phyloP scores from a whole-genome alignment of 495 filamentous ascomycete genomes.

The Neurospora africana region DNA sequence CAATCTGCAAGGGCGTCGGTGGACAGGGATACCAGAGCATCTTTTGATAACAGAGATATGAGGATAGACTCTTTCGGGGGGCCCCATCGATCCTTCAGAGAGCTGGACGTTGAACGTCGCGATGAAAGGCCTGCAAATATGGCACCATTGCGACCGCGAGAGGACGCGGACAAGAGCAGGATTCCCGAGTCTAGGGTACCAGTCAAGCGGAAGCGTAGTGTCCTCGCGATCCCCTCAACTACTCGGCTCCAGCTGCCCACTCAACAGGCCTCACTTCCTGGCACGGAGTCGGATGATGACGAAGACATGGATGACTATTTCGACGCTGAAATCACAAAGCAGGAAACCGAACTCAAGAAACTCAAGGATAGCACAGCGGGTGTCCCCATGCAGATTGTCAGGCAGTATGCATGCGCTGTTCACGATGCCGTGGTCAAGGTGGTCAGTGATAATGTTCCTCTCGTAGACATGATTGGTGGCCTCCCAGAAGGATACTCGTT shows the following conservation, averaged over 20 bases:
- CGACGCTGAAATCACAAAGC: conserved; percentile 32
- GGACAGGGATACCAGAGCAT: conserved; percentile 22
- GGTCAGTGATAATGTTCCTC: conserved; percentile 19
- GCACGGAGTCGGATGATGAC: conserved; percentile 39
- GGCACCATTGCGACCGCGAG: background rate
- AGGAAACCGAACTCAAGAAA: conserved; percentile 30
- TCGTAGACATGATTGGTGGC: conserved; percentile 24
- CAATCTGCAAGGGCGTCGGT: conserved; percentile 30
- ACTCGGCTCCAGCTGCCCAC: conserved; percentile 17
- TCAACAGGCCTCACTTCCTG: conserved; percentile 15
- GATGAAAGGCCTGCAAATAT: conserved; percentile 1
- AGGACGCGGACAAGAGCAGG: background rate
- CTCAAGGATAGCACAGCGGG: conserved; percentile 19
- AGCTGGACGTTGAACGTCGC: background rate
- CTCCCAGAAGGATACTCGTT: conserved; percentile 20
- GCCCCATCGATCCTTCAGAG: background rate
- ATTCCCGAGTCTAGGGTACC: background rate
- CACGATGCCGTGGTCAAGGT: conserved; percentile 25
- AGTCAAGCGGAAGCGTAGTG: conserved; percentile 3
- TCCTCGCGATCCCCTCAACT: conserved; percentile 6
- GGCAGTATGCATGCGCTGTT: conserved; percentile 24
- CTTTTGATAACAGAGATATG: conserved; percentile 9
- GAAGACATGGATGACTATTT: conserved; percentile 44
- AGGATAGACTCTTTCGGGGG: conserved; percentile 11
- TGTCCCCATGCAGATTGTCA: conserved; percentile 13